phyloP scores from a whole-genome alignment of 1,139 yeast species.

The Meyerozyma elateridarum region DNA sequence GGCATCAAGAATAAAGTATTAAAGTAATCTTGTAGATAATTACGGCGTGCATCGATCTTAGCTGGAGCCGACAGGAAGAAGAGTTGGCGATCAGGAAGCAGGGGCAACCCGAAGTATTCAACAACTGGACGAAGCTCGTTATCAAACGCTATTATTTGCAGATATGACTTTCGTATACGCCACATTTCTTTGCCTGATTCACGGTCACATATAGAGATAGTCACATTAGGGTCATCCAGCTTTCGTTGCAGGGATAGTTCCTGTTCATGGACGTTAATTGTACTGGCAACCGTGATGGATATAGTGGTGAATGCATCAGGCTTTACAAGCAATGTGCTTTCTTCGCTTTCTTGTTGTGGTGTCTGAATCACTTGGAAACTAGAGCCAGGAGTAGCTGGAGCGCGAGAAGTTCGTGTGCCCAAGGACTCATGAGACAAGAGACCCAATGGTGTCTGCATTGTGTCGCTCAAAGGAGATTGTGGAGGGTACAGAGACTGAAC shows the following conservation, averaged over 20 bases:
- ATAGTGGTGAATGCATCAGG: conserved; percentile 67
- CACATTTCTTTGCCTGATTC: conserved; percentile 63
- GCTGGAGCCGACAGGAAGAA: conserved; percentile 59
- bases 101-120: conserved; percentile 58
- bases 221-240: conserved; percentile 54
- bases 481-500: conserved; percentile 3
- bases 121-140: conserved; percentile 49
- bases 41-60: conserved; percentile 60
- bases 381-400: conserved; percentile 6
- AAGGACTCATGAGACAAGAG: conserved; percentile 12
- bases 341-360: conserved; percentile 20
- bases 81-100: conserved; percentile 50
- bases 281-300: conserved; percentile 52
- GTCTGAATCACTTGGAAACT: conserved; percentile 24
- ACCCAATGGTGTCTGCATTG: conserved; percentile 12
- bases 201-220: conserved; percentile 58
- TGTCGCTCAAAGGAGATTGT: conserved; percentile 6
- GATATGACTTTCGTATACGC: conserved; percentile 59
- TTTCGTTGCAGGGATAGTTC: conserved; percentile 20
- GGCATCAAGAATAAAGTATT: conserved; percentile 55
- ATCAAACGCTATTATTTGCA: conserved; percentile 55
- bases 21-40: conserved; percentile 57
- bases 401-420: conserved; percentile 9
- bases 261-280: conserved; percentile 40
- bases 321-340: conserved; percentile 46